Base-by-base conservation (phyloP, 1,139 yeast species). In the Kluyveromyces sp. region DNA sequence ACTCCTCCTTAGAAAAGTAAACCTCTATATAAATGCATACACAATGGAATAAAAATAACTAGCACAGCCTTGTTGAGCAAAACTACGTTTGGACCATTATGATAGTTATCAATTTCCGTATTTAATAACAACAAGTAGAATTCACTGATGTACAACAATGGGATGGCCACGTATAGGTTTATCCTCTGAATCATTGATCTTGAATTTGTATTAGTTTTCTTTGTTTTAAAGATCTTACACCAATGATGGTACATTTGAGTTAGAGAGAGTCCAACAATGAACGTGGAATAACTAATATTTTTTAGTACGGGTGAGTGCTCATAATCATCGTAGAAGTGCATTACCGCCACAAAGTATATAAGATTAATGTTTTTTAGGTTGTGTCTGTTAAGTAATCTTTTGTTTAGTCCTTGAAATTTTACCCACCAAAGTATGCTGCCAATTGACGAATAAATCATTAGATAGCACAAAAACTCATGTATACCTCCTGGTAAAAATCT, bases 401-500 rank as follows among this genome's bases (percentile, higher is more conserved):
- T 43, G 3, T 33, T 42, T 25, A 57, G 3, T 49, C 70, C 50
- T 57, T 53, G 46, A 52, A 57, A 52, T 51, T 58, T 38, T 41
- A 49, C 28, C 43, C 40, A 28, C 67, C 64, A 53, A 40, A 62
- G 7, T 0, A 65, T 35, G 48, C 61, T 68, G 3, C 52, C 41
- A 0, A 50, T 28, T 4, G 57, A 49, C 1, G 61, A 33, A 28
- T 45, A 46, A 3, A 57, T 48, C 41, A 60, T 46, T 8, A 60
- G 39, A 25, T 51, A 54, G 37, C 75, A 76, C 54, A 79, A 77
- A 65, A 78, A 79, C 53, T 77, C 83, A 42, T 84, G 85, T 10
- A 82, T 78, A 1, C 88, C 88, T 6, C 83, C 86, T 1, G 87
- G 83, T 30, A 82, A 63, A 55, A 79, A 82, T 52, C 69, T 70